Evolutionary conservation across 1,284 basidiomycete species (phyloP).

Genomic region (Melampsora larici-populina): DNA sequence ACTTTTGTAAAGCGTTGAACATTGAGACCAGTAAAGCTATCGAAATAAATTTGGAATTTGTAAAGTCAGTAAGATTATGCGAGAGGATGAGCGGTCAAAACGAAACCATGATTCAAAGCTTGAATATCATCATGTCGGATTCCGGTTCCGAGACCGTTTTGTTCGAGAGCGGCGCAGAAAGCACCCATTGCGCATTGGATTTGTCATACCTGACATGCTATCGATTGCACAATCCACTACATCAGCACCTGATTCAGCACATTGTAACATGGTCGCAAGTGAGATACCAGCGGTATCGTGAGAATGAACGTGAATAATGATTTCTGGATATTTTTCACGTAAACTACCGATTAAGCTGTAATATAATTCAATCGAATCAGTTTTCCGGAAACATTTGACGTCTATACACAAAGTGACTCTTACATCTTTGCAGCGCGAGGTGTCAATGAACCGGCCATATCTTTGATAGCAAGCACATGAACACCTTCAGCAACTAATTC

Average conservation of each 20-base stretch:
- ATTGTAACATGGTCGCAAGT: slow-evolving; percentile 90
- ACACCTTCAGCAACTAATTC: slow-evolving; percentile 91
- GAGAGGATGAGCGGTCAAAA: background rate
- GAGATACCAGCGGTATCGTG: slow-evolving; percentile 99
- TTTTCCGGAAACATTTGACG: background rate
- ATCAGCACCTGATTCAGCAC: slow-evolving; percentile 87
- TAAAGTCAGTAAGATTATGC: background rate
- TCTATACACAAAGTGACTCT: too few relatives aligned
- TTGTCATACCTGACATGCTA: slow-evolving; percentile 97
- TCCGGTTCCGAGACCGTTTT: too few relatives aligned
- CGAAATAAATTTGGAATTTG: background rate
- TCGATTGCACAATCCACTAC: slow-evolving; percentile 98
- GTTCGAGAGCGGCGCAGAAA: slow-evolving; percentile 85
- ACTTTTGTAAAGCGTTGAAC: slow-evolving; percentile 88
- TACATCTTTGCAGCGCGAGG: slow-evolving; percentile 87
- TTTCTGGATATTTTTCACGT: slow-evolving; percentile 90
- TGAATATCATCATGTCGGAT: too few relatives aligned
- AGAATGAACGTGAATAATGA: slow-evolving; percentile 97
- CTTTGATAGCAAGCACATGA: slow-evolving; percentile 96
- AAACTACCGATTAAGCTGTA: slow-evolving; percentile 82
- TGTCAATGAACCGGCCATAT: slow-evolving; percentile 98
- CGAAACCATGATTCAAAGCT: slow-evolving; percentile 68
- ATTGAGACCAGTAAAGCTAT: slow-evolving; percentile 88
- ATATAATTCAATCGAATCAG: slow-evolving; percentile 12
- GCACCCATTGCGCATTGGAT: slow-evolving; percentile 99